These are phyloP conservation scores for Lizonia empirigonia DNA, from an alignment of 2,329 filamentous ascomycete genomes.

Conservation along the genomic window DNA sequence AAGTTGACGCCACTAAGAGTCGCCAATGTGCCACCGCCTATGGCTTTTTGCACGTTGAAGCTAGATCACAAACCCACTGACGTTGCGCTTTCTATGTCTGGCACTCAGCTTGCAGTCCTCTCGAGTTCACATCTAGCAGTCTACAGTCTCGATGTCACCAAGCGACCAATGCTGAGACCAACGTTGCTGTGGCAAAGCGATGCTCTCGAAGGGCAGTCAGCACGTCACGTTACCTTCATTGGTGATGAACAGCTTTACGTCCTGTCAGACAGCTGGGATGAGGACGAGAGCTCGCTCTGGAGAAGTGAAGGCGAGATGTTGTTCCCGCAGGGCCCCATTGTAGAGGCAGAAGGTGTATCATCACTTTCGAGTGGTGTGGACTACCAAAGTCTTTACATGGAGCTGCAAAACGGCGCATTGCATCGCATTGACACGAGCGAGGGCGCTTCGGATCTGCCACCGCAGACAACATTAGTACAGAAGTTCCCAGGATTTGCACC, in stretches of 20 bases:
- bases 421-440: slow-evolving; percentile 22
- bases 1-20: slow-evolving; percentile 85
- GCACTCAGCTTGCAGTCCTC: slow-evolving; percentile 67
- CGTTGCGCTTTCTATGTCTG: slow-evolving; percentile 66
- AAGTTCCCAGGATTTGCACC: slow-evolving; percentile 37
- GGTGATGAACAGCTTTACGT: slow-evolving; percentile 47
- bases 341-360: slow-evolving; percentile 31
- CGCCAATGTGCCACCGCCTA: slow-evolving; percentile 89
- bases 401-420: slow-evolving; percentile 33
- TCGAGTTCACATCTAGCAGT: slow-evolving; percentile 70
- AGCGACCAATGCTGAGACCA: slow-evolving; percentile 55
- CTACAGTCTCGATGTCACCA: slow-evolving; percentile 70
- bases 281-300: slow-evolving; percentile 40
- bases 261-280: slow-evolving; percentile 42
- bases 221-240: slow-evolving; percentile 57
- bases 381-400: slow-evolving; percentile 26
- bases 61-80: slow-evolving; percentile 70
- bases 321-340: slow-evolving; percentile 28
- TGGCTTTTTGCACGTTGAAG: slow-evolving; percentile 78
- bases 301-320: slow-evolving; percentile 27
- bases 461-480: slow-evolving; percentile 23
- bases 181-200: slow-evolving; percentile 50
- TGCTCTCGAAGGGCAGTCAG: slow-evolving; percentile 21
- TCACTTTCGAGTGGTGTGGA: slow-evolving; percentile 32
- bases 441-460: slow-evolving; percentile 16